Evolutionary conservation across 106 monocot genomes (phyloP).

Genomic region (Triglochin maritima): DNA sequence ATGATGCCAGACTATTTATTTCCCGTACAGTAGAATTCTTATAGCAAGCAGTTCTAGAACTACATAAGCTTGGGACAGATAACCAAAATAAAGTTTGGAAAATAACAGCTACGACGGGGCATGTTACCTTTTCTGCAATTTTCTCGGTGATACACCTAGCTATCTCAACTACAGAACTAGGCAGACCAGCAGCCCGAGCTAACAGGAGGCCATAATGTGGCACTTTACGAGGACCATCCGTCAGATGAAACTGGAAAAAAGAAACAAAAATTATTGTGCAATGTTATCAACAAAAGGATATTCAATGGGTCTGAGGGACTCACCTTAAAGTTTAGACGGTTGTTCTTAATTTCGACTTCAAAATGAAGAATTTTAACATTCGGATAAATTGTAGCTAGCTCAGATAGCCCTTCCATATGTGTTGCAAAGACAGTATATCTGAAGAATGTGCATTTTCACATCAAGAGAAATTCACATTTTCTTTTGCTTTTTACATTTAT

Average conservation of each 20-base stretch:
- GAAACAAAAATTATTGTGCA: background rate
- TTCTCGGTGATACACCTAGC: conserved; percentile 60
- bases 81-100: too few species aligned
- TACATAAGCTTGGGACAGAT: too few species aligned
- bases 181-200: conserved; percentile 88
- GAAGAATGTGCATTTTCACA: background rate
- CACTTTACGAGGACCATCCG: conserved; percentile 63
- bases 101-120: too few species aligned
- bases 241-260: conserved; percentile 55
- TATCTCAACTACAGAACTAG: conserved; percentile 66
- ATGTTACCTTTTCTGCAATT: conserved; percentile 60
- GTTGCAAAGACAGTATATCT: conserved; percentile 96
- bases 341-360: conserved; percentile 84
- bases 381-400: conserved; percentile 76
- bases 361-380: conserved; percentile 98
- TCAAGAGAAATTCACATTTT: too few species aligned
- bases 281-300: background rate
- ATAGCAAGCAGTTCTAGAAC: too few species aligned
- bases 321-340: conserved; percentile 91
- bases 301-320: background rate
- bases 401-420: conserved; percentile 83
- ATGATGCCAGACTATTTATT: too few species aligned
- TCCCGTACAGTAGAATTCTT: too few species aligned
- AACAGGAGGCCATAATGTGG: conserved; percentile 92
- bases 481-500: too few species aligned